Percentiles rank a stretch among this genome's conserved stretches.
Evolutionary conservation across 108 stramenopile species (phyloP).

Genomic region (Discostella pseudostelligera): DNA sequence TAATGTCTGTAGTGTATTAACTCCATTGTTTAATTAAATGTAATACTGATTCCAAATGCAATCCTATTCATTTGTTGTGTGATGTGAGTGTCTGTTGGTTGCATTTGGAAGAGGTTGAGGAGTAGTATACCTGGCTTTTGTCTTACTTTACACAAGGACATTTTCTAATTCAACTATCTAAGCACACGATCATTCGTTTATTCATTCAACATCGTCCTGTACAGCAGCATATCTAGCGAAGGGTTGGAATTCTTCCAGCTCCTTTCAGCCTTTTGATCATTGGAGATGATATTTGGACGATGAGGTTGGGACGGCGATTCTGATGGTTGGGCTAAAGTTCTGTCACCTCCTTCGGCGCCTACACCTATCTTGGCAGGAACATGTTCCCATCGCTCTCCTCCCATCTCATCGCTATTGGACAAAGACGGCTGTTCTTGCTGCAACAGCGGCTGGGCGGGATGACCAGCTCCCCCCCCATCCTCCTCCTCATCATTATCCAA

Average conservation of each 20-base stretch:
- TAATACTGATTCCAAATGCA: no score
- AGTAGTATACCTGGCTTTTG: not conserved
- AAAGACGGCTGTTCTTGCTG: not conserved
- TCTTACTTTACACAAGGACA: not conserved
- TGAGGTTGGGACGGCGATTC: not conserved
- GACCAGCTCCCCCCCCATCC: not conserved
- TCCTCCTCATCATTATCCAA: conserved; percentile 31
- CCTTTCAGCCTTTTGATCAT: conserved; percentile 14
- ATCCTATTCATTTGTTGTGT: no score
- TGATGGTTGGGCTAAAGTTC: conserved; percentile 8
- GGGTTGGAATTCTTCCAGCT: conserved; percentile 36
- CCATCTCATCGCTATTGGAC: not conserved
- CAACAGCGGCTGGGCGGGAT: not conserved
- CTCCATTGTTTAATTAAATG: no score
- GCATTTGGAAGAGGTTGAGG: no score
- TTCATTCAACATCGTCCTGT: conserved; percentile 27
- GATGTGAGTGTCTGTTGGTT: no score
- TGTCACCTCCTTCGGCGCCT: not conserved
- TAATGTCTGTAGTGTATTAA: no score
- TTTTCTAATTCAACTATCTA: not conserved
- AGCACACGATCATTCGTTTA: not conserved
- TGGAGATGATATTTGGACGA: not conserved
- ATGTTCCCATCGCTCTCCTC: no score
- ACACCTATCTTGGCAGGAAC: no score
- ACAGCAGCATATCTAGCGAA: conserved; percentile 38